Conservation (phyloP, 2,329 filamentous ascomycete species). For the Tolypocladium nubicola region DNA sequence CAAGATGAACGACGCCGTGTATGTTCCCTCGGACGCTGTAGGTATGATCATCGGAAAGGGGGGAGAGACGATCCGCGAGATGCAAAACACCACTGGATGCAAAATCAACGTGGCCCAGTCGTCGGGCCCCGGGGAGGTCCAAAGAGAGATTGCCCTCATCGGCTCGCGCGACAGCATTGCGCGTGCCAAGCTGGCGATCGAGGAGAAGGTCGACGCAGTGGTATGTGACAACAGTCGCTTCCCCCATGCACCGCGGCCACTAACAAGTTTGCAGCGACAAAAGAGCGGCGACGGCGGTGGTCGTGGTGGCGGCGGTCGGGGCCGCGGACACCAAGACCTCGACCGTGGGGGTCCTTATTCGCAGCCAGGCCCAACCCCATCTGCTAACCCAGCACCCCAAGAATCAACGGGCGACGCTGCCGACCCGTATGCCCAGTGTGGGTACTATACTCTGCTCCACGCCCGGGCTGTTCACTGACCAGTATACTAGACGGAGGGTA, state of each 20-base stretch:
- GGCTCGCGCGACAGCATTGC: conserved; percentile 68
- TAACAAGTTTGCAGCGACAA: conserved; percentile 33
- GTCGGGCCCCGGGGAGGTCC: conserved; percentile 63
- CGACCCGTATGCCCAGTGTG: conserved; percentile 69
- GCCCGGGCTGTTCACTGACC: conserved; percentile 9
- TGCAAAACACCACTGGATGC: conserved; percentile 79
- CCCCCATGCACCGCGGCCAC: conserved; percentile 1
- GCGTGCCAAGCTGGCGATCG: conserved; percentile 73
- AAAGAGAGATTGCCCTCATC: conserved; percentile 79
- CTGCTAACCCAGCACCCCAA: conserved; percentile 32
- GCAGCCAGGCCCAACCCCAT: conserved; percentile 31
- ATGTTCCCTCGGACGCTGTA: conserved; percentile 81
- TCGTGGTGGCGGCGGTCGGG: conserved; percentile 28
- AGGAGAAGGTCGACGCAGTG: conserved; percentile 85
- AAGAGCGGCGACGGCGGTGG: conserved; percentile 42
- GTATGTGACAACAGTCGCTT: conserved; percentile 37
- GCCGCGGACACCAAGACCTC: conserved; percentile 40
- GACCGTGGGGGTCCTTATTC: conserved; percentile 42
- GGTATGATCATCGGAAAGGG: conserved; percentile 96
- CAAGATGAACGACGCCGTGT: conserved; percentile 74
- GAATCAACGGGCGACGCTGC: conserved; percentile 38
- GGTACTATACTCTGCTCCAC: conserved; percentile 19
- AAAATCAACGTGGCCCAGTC: conserved; percentile 91
- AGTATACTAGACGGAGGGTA: conserved; percentile 59
- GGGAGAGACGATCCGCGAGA: conserved; percentile 87